A percentile compares a stretch with the other conserved stretches of the same genome.
phyloP scores from a whole-genome alignment of 495 filamentous ascomycete genomes.

The Pseudevernia furfuracea region DNA sequence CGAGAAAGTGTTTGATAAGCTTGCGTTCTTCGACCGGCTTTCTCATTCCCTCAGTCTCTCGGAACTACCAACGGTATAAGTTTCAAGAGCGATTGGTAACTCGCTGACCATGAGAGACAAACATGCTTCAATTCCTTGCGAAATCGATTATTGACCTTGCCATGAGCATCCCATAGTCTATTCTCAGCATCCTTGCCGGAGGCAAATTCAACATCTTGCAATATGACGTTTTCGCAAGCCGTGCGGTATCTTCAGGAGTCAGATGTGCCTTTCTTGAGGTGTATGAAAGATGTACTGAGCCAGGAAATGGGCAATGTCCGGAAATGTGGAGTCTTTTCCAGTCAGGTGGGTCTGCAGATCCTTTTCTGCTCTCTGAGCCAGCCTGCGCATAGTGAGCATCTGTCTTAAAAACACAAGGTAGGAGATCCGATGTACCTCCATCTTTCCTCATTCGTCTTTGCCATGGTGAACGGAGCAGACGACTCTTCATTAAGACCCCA shows the following conservation, averaged over 20 bases:
- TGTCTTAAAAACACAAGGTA: constrained; percentile 9
- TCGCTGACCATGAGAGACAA: constrained; percentile 22
- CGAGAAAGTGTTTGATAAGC: constrained; percentile 66
- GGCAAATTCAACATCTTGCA: constrained; percentile 66
- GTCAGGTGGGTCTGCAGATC: constrained; percentile 44
- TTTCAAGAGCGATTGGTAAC: neutral
- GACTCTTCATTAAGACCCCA: constrained; percentile 38
- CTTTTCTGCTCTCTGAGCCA: constrained; percentile 41
- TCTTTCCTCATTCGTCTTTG: constrained; percentile 41
- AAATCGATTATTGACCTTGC: constrained; percentile 67
- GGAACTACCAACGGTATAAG: constrained; percentile 36
- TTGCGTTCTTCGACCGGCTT: constrained; percentile 71
- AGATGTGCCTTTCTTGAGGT: constrained; percentile 18
- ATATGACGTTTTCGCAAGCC: constrained; percentile 61
- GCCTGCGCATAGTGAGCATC: constrained; percentile 32
- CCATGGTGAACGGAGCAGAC: constrained; percentile 36
- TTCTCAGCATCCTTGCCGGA: constrained; percentile 54
- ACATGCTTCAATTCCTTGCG: constrained; percentile 53
- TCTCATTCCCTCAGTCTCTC: constrained; percentile 49
- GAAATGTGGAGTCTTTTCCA: constrained; percentile 48
- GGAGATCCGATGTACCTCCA: constrained; percentile 37
- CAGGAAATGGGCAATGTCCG: constrained; percentile 50
- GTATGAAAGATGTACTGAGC: constrained; percentile 39
- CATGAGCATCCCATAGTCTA: constrained; percentile 72
- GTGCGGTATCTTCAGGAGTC: constrained; percentile 53